These are phyloP conservation scores for Brassica juncea DNA, from an alignment of 345 rosid species.

Conservation along the genomic window DNA sequence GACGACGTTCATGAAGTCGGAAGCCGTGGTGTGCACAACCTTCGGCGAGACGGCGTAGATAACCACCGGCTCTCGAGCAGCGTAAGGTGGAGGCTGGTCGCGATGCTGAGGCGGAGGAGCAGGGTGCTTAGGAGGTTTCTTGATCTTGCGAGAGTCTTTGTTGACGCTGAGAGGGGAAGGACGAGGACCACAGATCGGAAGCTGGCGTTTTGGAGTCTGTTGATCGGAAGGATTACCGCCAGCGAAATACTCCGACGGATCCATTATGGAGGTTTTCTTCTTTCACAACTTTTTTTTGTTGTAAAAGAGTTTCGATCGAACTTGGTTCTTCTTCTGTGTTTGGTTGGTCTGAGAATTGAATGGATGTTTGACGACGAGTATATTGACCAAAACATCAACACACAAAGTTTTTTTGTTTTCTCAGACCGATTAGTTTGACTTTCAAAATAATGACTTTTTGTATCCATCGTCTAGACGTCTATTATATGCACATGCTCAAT, in stretches of 20 bases:
- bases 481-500: slow-evolving; percentile 24
- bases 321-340: slow-evolving; percentile 4
- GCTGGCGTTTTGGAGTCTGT: slow-evolving; percentile 39
- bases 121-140: slow-evolving; percentile 61
- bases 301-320: background rate
- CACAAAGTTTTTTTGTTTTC: background rate
- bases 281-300: background rate
- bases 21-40: slow-evolving; percentile 62
- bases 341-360: slow-evolving; percentile 33
- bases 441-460: slow-evolving; percentile 35
- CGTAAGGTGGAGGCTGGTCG: slow-evolving; percentile 18
- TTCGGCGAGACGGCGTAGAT: slow-evolving; percentile 88
- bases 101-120: slow-evolving; percentile 35
- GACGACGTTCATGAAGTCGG: slow-evolving; percentile 77
- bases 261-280: slow-evolving; percentile 33
- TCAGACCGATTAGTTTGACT: slow-evolving; percentile 37
- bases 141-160: slow-evolving; percentile 67
- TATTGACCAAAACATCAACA: slow-evolving; percentile 37
- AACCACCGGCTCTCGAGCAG: slow-evolving; percentile 52
- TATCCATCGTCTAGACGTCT: background rate
- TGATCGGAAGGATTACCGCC: slow-evolving; percentile 40
- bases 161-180: slow-evolving; percentile 67
- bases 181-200: slow-evolving; percentile 75
- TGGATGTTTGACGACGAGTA: slow-evolving; percentile 20
- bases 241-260: slow-evolving; percentile 40